phyloP scores from a whole-genome alignment of 2,329 filamentous ascomycete species.

The Claviceps sp. region DNA sequence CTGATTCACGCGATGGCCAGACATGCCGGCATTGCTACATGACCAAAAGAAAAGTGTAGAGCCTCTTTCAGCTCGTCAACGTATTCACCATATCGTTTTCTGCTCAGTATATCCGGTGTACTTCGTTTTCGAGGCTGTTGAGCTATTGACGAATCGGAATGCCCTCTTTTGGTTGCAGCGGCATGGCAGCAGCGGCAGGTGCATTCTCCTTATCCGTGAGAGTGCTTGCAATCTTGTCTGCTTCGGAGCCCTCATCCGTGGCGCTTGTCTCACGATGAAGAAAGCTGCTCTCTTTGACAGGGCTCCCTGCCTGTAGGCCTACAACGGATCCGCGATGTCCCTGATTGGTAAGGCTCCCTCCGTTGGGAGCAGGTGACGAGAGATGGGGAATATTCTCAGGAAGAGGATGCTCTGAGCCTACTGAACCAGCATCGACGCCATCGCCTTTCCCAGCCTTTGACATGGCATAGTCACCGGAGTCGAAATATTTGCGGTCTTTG shows the following conservation, averaged over 20 bases:
- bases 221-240: slow-evolving; percentile 1
- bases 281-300: slow-evolving; percentile 82
- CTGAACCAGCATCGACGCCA: slow-evolving; percentile 81
- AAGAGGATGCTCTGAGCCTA: slow-evolving; percentile 88
- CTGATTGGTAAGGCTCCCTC: slow-evolving; percentile 22
- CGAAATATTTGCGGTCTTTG: slow-evolving; percentile 98
- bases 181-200: slow-evolving; percentile 11
- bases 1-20: neutral
- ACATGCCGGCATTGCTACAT: neutral
- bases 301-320: slow-evolving; percentile 54
- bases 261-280: slow-evolving; percentile 70
- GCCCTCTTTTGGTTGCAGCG: slow-evolving; percentile 20
- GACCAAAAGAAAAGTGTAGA: neutral
- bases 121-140: neutral
- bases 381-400: slow-evolving; percentile 92
- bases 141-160: slow-evolving; percentile 52
- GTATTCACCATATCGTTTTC: neutral
- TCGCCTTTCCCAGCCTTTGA: slow-evolving; percentile 95
- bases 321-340: slow-evolving; percentile 25
- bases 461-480: slow-evolving; percentile 91
- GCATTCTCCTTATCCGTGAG: slow-evolving; percentile 26
- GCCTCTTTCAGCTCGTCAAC: neutral
- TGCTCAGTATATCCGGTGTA: too few relatives aligned
- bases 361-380: slow-evolving; percentile 45
- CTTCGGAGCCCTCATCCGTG: slow-evolving; percentile 29